Base-by-base conservation (phyloP, 1,284 basidiomycete species). In the Meira nashicola region DNA sequence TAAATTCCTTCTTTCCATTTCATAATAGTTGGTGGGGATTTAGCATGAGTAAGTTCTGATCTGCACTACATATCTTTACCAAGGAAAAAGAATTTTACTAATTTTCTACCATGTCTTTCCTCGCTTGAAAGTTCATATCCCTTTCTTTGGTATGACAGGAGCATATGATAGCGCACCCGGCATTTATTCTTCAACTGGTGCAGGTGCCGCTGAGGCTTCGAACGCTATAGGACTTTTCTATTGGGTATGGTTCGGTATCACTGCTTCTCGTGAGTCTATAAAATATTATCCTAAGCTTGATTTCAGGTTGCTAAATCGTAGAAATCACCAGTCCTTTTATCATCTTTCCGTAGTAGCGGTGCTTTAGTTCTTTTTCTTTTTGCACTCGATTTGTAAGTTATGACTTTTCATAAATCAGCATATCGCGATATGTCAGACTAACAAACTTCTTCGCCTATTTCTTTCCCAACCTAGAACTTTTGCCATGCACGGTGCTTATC, bases 21-120 rank as follows among this genome's bases (percentile, higher is more conserved):
- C n/a, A n/a, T n/a, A n/a, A n/a, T n/a, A n/a, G n/a, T 55, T 70
- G 68, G 68, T 70, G 68, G 68, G 68, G 68, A 39, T 68, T 62
- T 57, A 4, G 61, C 1, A 63, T 67, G 12, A 62, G 39, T 40
- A n/a, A 40, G 39, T 40, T 10, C 39, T 10, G n/a, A n/a, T n/a
- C n/a, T n/a, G n/a, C n/a, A n/a, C n/a, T n/a, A n/a, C n/a, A n/a
- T n/a, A n/a, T n/a, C n/a, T n/a, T n/a, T n/a, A 40, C 39, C 10
- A 40, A 40, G 39, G 39, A n/a, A n/a, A n/a, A 40, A 10, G 39
- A 10, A 10, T 40, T 40, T 10, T 10, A 40, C 10, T n/a, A 40
- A 40, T 40, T n/a, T 10, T 40, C n/a, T 40, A 40, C 39, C 10
- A 40, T 10, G n/a, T 10, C n/a, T 40, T 40, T 10, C n/a, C 10